These are phyloP conservation scores for Globisporangium sylvaticum DNA, from an alignment of 352 stramenopile species.

Conservation along the genomic window DNA sequence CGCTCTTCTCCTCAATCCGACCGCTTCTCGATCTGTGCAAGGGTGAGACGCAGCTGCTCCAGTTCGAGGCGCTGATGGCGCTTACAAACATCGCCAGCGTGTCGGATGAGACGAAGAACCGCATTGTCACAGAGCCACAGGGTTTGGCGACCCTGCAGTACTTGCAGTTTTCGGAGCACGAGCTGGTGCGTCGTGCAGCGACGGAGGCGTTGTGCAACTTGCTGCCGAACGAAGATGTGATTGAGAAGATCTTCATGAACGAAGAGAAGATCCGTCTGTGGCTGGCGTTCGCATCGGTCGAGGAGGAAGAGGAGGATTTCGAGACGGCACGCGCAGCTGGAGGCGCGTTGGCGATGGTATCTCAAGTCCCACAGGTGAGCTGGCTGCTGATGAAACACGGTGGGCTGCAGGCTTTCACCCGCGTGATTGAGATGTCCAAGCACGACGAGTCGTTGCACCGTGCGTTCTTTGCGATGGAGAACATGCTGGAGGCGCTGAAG, in stretches of 20 bases:
- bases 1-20: slow-evolving; percentile 73
- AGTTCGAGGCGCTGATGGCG: slow-evolving; percentile 94
- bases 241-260: slow-evolving; percentile 92
- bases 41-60: slow-evolving; percentile 88
- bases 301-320: slow-evolving; percentile 91
- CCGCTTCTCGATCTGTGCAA: slow-evolving; percentile 92
- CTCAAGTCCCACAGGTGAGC: slow-evolving; percentile 65
- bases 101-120: slow-evolving; percentile 93
- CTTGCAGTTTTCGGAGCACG: slow-evolving; percentile 96
- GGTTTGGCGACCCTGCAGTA: slow-evolving; percentile 78
- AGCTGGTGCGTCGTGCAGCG: slow-evolving; percentile 94
- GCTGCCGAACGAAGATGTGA: slow-evolving; percentile 90
- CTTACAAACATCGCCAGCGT: slow-evolving; percentile 96
- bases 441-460: slow-evolving; percentile 73
- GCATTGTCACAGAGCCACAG: slow-evolving; percentile 64
- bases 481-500: slow-evolving; percentile 51
- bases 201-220: slow-evolving; percentile 97
- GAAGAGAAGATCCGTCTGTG: slow-evolving; percentile 92
- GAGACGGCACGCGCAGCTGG: slow-evolving; percentile 89
- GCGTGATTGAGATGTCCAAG: slow-evolving; percentile 44
- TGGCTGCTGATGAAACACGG: slow-evolving; percentile 71
- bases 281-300: slow-evolving; percentile 90
- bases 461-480: slow-evolving; percentile 71
- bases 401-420: slow-evolving; percentile 48
- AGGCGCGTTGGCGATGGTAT: slow-evolving; percentile 93